These are phyloP conservation scores for Rhododendron kiyosumense DNA, from an alignment of 148 eudicot species.

Conservation along the genomic window DNA sequence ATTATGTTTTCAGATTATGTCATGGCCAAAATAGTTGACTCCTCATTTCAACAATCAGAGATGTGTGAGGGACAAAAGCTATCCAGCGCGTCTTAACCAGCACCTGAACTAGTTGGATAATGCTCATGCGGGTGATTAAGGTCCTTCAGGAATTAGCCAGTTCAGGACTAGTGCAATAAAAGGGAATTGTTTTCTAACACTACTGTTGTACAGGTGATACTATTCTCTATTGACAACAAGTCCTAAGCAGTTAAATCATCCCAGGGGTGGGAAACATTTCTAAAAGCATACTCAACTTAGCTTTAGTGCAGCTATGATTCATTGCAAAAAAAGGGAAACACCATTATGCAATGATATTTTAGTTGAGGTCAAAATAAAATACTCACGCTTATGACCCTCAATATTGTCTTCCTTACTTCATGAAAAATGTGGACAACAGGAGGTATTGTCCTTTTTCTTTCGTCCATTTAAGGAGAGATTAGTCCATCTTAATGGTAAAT, in stretches of 20 bases:
- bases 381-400: background rate
- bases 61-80: background rate
- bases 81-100: background rate
- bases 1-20: background rate
- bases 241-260: background rate
- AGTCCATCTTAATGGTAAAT: background rate
- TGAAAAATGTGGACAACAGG: background rate
- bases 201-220: background rate
- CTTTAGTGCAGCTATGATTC: slow-evolving; percentile 1
- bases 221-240: background rate
- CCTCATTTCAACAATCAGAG: background rate
- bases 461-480: background rate
- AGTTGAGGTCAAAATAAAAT: background rate
- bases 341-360: background rate
- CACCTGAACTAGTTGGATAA: slow-evolving; percentile 1
- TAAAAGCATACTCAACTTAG: background rate
- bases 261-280: background rate
- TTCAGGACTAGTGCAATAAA: background rate
- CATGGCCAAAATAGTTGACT: background rate
- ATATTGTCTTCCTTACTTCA: background rate
- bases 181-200: background rate
- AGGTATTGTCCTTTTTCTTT: background rate
- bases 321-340: background rate
- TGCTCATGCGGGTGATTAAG: background rate
- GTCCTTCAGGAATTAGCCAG: background rate